These are phyloP conservation scores for Naganishia friedmannii DNA, from an alignment of 768 basidiomycete species.

Conservation along the genomic window DNA sequence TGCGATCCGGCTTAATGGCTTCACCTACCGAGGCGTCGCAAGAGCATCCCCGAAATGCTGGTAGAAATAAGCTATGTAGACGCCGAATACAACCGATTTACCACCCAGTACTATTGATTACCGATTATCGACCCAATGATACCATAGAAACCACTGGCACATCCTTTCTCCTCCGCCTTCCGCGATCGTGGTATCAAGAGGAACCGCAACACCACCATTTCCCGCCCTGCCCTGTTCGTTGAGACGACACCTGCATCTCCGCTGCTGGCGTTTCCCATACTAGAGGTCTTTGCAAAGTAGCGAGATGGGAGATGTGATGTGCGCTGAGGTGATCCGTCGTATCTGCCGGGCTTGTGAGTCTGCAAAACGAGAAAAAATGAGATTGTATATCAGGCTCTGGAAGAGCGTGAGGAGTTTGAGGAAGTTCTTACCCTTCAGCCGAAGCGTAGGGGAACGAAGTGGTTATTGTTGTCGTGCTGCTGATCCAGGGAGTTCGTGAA, in stretches of 20 bases:
- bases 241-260: background rate
- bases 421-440: background rate
- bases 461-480: background rate
- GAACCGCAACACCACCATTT: background rate
- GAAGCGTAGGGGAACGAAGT: background rate
- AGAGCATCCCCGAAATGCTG: no score
- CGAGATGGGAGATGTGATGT: background rate
- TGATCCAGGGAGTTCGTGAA: background rate
- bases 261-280: background rate
- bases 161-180: no score
- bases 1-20: no score
- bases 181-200: background rate
- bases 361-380: background rate
- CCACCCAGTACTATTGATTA: no score
- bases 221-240: background rate
- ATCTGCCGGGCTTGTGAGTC: background rate
- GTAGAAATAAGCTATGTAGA: no score
- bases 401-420: background rate
- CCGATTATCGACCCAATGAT: no score
- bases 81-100: no score
- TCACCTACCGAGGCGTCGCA: no score
- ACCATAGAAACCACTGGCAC: no score
- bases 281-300: background rate
- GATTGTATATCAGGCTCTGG: no score
- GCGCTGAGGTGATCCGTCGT: background rate